Evolutionary conservation across 2,329 filamentous ascomycete genomes (phyloP).

Genomic region (Cercospora sp.): DNA sequence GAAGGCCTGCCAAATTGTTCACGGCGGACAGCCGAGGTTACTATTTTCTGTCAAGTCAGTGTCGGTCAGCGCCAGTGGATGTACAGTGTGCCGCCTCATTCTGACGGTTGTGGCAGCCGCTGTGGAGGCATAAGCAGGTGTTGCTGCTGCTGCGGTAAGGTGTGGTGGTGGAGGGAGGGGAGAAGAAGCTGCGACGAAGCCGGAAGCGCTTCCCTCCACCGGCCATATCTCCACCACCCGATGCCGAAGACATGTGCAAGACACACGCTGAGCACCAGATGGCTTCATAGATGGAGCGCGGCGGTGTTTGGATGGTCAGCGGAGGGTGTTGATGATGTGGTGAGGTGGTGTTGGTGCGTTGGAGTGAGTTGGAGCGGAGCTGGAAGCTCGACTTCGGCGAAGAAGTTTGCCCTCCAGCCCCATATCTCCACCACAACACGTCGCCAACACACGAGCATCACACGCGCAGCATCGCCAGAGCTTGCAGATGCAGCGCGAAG

Average conservation of each 20-base stretch:
- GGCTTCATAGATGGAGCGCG: constrained; percentile 1
- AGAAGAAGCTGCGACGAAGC: constrained; percentile 8
- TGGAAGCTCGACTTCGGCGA: background rate
- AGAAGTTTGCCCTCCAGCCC: background rate
- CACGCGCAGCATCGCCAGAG: constrained; percentile 1
- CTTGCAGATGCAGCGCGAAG: constrained; percentile 2
- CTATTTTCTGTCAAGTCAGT: background rate
- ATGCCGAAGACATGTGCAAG: background rate
- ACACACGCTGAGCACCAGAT: constrained; percentile 7
- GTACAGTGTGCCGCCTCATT: too few relatives aligned
- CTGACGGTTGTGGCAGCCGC: background rate
- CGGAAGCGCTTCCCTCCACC: constrained; percentile 9
- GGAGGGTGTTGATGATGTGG: background rate
- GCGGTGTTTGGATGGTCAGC: background rate
- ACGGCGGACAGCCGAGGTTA: background rate
- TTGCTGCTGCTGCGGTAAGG: background rate
- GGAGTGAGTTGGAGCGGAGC: constrained; percentile 6
- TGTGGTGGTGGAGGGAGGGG: background rate
- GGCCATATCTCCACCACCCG: constrained; percentile 8
- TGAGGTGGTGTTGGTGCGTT: constrained; percentile 10
- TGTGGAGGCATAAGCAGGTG: background rate
- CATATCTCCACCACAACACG: constrained; percentile 13
- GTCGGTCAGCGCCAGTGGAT: background rate
- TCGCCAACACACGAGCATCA: constrained; percentile 10
- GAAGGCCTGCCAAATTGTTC: background rate